Percentiles rank a stretch among this genome's conserved stretches.
phyloP scores from a whole-genome alignment of 2,329 filamentous ascomycete genomes.

The Fusarium nurragi region DNA sequence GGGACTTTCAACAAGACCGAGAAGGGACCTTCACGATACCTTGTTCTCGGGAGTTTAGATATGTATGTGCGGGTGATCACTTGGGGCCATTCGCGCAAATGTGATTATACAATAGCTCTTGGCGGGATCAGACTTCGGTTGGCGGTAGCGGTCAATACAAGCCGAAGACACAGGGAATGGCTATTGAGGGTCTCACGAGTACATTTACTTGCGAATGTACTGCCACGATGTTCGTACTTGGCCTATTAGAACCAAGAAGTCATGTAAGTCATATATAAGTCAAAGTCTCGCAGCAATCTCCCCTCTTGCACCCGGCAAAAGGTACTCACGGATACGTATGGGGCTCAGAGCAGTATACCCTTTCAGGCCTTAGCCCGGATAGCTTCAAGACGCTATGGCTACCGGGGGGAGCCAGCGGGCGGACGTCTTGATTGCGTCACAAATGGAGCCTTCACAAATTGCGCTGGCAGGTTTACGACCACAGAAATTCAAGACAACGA shows the following conservation, averaged over 20 bases:
- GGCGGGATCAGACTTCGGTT: constrained; percentile 1
- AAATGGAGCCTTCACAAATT: constrained; percentile 28
- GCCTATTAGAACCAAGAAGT: too few relatives aligned
- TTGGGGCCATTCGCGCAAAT: neutral
- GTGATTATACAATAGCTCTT: neutral
- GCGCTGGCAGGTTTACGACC: constrained; percentile 17
- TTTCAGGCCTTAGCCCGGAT: constrained; percentile 18
- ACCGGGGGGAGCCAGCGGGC: constrained; percentile 24
- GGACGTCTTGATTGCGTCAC: constrained; percentile 35
- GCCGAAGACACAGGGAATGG: neutral
- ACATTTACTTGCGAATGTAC: neutral
- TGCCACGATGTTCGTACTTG: too few relatives aligned
- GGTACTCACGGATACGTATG: constrained; percentile 12
- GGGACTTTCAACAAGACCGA: neutral
- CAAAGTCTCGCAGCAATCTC: constrained; percentile 10
- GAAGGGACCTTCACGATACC: neutral
- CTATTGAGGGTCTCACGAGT: neutral
- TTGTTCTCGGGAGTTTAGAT: neutral
- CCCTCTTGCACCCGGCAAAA: neutral
- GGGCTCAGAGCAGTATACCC: neutral
- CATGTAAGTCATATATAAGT: too few relatives aligned
- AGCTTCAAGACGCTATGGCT: constrained; percentile 27
- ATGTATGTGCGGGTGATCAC: neutral
- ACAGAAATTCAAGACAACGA: constrained; percentile 15
- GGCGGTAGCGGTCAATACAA: neutral